Base-by-base conservation (phyloP, 1,139 yeast species). In the Candida gigantensis region DNA sequence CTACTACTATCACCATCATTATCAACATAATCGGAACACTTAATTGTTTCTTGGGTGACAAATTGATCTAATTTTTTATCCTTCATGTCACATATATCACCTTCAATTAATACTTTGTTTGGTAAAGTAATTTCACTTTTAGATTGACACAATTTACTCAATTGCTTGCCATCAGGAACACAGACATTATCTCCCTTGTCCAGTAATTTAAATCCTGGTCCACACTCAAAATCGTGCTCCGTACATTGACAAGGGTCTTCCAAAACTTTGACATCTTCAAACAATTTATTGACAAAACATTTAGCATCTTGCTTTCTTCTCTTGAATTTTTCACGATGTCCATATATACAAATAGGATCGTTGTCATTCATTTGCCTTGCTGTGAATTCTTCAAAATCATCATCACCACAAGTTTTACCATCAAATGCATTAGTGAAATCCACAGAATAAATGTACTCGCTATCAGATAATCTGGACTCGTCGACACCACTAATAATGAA, bases 161-260 rank as follows among this genome's bases (percentile, higher is more conserved):
- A 50, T 12, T 53, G 48, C 4, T 52, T 52, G 11, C 51, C 51
- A 39, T 78, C 77, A 2, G 84, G 81, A 11, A 71, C 74, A 62
- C 96, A 87, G 6, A 59, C 60, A 3, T 71, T 74, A 4, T 42
- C 42, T 11, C 47, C 47, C 30, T 70, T 62, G 0, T 61, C 64
- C 33, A 70, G 63, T 4, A 55, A 35, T 16, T 41, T 48, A 51
- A 83, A 86, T 4, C 84, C 86, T 27, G 60, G 65, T 4, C 74
- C 73, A 60, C 97, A 89, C 57, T 89, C 96, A 49, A 74, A 84
- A 55, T 89, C 96, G 5, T 46, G 51, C 10, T 64, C 74, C 0
- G 77, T 58, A 64, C 97, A 89, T 9, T 67, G 64, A 60, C 97
- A 89, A 8, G 77, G 65, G 35, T 75, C 81, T 39, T 77, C 81